A percentile compares a stretch with the other conserved stretches of the same genome.
Evolutionary conservation across 1,284 basidiomycete genomes (phyloP).

Genomic region (Sporisorium exsertum): DNA sequence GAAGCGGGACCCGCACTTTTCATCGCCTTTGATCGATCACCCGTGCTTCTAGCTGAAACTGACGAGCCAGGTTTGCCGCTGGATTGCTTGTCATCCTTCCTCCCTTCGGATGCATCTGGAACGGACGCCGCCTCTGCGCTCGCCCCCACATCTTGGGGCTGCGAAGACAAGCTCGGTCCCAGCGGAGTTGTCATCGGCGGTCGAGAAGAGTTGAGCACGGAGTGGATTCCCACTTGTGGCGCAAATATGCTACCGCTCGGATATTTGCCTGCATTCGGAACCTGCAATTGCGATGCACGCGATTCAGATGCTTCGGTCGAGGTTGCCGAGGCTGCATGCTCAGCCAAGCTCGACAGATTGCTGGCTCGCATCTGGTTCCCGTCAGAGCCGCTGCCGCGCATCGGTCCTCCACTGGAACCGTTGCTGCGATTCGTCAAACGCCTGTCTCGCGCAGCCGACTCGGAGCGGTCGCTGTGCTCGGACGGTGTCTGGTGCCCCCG

Average conservation of each 20-base stretch:
- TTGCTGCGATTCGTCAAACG: slow-evolving; percentile 25
- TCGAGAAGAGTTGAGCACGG: slow-evolving; percentile 37
- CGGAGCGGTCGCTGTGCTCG: slow-evolving; percentile 23
- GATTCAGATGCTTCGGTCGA: background rate
- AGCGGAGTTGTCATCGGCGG: slow-evolving; percentile 57
- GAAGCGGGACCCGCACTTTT: slow-evolving; percentile 1
- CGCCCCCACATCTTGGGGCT: slow-evolving; percentile 5
- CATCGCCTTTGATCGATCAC: background rate
- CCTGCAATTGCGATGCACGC: slow-evolving; percentile 11
- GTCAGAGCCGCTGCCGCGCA: background rate
- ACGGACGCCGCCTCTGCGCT: background rate
- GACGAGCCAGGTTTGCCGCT: background rate
- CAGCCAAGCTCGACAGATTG: slow-evolving; percentile 8
- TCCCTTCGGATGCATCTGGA: background rate
- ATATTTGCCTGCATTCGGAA: slow-evolving; percentile 28
- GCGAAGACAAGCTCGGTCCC: slow-evolving; percentile 9
- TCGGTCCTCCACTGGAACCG: slow-evolving; percentile 6
- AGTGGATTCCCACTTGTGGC: slow-evolving; percentile 59
- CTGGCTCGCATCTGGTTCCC: background rate
- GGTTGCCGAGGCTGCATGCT: slow-evolving; percentile 2
- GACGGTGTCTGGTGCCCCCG: slow-evolving; percentile 19
- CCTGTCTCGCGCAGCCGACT: slow-evolving; percentile 16
- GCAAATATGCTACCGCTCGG: slow-evolving; percentile 56
- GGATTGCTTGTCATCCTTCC: slow-evolving; percentile 1
- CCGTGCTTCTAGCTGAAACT: background rate